Conservation (phyloP, 2,329 filamentous ascomycete genomes). For the Laburnicola sp. region DNA sequence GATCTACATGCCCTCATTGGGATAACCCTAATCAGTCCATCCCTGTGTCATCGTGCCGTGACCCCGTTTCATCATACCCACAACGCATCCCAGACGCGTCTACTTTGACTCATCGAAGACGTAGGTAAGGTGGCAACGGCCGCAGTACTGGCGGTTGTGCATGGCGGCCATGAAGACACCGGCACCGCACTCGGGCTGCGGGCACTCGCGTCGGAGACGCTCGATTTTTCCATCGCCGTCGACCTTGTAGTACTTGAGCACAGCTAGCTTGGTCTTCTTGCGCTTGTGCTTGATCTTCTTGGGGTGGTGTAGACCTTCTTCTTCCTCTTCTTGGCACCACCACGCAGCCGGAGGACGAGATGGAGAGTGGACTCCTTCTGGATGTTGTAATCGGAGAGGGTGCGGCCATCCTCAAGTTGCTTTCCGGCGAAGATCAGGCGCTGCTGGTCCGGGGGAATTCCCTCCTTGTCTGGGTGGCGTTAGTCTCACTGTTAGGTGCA, state of each 20-base stretch:
- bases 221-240: constrained; percentile 99
- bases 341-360: constrained; percentile 95
- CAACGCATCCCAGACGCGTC: constrained; percentile 21
- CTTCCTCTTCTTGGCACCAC: constrained; percentile 95
- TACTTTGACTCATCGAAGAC: constrained; percentile 69
- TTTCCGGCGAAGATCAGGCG: constrained; percentile 99
- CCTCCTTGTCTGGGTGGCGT: constrained; percentile 87
- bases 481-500: constrained; percentile 17
- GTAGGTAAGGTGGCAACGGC: constrained; percentile 71
- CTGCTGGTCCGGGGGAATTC: constrained; percentile 98
- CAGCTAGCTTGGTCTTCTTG: constrained; percentile 99
- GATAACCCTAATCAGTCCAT: constrained; percentile 29
- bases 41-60: constrained; percentile 30
- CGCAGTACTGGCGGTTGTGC: constrained; percentile 99
- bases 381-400: constrained; percentile 99
- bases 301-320: constrained; percentile 99
- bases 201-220: constrained; percentile 98
- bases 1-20: constrained; percentile 29
- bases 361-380: constrained; percentile 99
- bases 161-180: constrained; percentile 99
- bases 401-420: constrained; percentile 99
- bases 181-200: constrained; percentile 81
- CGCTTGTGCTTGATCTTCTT: constrained; percentile 99
- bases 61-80: constrained; percentile 28
- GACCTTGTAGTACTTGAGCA: constrained; percentile 99